Evolutionary conservation across 768 basidiomycete species (phyloP), one percentile per base, ranked within the genome.

Genomic region (Cyclocybe aegerita): DNA sequence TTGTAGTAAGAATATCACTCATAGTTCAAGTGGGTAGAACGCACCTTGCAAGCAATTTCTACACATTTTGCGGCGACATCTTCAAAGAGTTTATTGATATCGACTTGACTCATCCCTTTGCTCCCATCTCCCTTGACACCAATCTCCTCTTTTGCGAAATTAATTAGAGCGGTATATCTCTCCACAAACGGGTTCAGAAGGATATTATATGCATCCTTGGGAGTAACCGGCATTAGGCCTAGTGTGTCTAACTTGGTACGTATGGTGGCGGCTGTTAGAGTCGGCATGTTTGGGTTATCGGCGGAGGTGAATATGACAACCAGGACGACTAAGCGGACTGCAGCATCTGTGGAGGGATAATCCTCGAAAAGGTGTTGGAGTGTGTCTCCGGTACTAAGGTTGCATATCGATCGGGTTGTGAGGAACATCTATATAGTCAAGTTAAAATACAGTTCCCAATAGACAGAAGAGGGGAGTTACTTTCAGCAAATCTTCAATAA

Each of bases 151-250:
- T 62, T 62, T 37, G 75, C 70, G 54, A 81, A 90, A 41, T 80
- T 74, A 41, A 85, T 60, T 14, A 86, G 63, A 38, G 73, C 63
- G 41, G 67, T 57, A 59, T 75, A 78, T 47, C 78, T 75, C 58
- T 88, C 86, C 38, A 86, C 77, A 60, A 88, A 90, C 23, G 86
- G 85, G 62, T 81, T 88, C 46, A 81, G 62, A 47, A 90, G 74
- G 40, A 90, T 69, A 60, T 83, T 79, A 44, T 76, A 71, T 35
- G 85, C 70, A 67, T 90, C 88, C 48, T 74, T 70, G 52, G 68
- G 70, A 38, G 78, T 80, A 44, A 90, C 48, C 8, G 85, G 86
- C 0, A 69, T 68, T 16, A 91, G 64, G 23, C 74, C 74, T 30
- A 87, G 66, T 10, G 70, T 62, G 46, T 86, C 81, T 43, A 90